A percentile compares a stretch with the other conserved stretches of the same genome.
Evolutionary conservation across 192 early-diverging fungal genomes (phyloP).

Genomic region (Coemansia sp.): DNA sequence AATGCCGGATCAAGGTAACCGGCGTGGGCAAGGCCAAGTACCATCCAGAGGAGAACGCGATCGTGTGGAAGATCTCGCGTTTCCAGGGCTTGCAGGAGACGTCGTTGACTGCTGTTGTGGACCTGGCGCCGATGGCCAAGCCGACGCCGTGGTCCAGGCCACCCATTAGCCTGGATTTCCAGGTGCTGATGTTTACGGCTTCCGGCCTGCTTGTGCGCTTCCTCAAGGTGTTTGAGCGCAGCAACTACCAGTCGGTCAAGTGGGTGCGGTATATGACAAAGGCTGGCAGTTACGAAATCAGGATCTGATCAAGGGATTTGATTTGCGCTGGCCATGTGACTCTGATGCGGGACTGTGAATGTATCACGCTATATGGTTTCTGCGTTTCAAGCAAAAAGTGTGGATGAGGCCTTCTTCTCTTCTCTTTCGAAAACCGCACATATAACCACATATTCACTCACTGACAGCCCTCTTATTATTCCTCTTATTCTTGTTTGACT

Average conservation of each 20-base stretch:
- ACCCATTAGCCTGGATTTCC: conserved; percentile 86
- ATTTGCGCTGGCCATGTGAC: background rate
- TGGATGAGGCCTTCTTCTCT: too few relatives aligned
- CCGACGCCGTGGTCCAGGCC: conserved; percentile 93
- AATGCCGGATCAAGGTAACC: conserved; percentile 75
- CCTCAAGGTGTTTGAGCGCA: conserved; percentile 97
- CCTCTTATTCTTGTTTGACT: too few relatives aligned
- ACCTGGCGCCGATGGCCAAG: conserved; percentile 77
- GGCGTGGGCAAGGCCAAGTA: conserved; percentile 90
- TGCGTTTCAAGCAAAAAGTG: too few relatives aligned
- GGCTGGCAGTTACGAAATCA: conserved; percentile 60
- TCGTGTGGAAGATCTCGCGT: conserved; percentile 91
- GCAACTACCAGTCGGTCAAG: conserved; percentile 94
- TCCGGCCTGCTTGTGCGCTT: conserved; percentile 95
- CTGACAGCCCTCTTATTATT: too few relatives aligned
- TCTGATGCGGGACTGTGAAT: too few relatives aligned
- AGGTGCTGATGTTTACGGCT: conserved; percentile 96
- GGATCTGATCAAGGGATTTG: conserved; percentile 21
- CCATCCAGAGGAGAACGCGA: conserved; percentile 86
- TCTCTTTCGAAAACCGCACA: too few relatives aligned
- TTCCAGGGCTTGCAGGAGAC: conserved; percentile 92
- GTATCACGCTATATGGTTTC: too few relatives aligned
- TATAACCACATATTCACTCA: too few relatives aligned
- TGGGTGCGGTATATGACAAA: conserved; percentile 99
- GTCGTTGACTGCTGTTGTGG: conserved; percentile 78